Percentiles rank a stretch among this genome's conserved stretches.
Evolutionary conservation across 2,329 filamentous ascomycete genomes (phyloP).

Genomic region (Neofusicoccum parvum): DNA sequence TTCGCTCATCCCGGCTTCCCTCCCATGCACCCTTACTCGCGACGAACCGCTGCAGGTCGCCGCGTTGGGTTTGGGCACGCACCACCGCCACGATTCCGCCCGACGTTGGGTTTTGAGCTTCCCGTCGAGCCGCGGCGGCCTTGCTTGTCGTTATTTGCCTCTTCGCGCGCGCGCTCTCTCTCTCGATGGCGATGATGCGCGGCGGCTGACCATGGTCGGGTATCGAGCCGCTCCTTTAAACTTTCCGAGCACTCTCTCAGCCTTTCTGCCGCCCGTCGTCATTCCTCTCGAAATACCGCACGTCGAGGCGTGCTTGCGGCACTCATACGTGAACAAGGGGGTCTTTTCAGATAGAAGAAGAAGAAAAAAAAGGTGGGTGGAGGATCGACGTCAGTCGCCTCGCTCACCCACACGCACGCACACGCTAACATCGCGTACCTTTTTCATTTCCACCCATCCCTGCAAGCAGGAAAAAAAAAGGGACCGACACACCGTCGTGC

Average conservation of each 20-base stretch:
- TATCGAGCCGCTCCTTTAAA: slow-evolving; percentile 12
- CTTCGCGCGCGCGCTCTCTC: too few species aligned
- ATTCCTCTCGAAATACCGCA: neutral
- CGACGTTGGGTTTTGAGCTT: neutral
- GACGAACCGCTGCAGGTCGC: slow-evolving; percentile 14
- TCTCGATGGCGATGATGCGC: neutral
- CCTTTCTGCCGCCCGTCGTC: neutral
- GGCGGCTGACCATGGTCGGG: neutral
- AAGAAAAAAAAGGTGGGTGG: too few species aligned
- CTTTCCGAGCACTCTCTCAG: neutral
- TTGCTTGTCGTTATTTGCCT: neutral
- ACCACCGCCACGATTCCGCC: neutral
- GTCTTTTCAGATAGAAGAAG: too few species aligned
- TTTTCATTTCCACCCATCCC: neutral
- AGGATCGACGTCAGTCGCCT: neutral
- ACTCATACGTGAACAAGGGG: too few species aligned
- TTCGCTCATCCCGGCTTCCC: neutral
- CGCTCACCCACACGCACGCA: neutral
- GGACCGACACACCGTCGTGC: neutral
- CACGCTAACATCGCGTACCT: neutral
- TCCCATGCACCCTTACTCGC: neutral
- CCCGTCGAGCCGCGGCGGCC: neutral
- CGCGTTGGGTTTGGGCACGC: neutral
- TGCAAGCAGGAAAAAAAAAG: neutral
- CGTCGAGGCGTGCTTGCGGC: too few species aligned